Evolutionary conservation across 2,329 filamentous ascomycete species (phyloP).

Genomic region (Aspergillus sp.): DNA sequence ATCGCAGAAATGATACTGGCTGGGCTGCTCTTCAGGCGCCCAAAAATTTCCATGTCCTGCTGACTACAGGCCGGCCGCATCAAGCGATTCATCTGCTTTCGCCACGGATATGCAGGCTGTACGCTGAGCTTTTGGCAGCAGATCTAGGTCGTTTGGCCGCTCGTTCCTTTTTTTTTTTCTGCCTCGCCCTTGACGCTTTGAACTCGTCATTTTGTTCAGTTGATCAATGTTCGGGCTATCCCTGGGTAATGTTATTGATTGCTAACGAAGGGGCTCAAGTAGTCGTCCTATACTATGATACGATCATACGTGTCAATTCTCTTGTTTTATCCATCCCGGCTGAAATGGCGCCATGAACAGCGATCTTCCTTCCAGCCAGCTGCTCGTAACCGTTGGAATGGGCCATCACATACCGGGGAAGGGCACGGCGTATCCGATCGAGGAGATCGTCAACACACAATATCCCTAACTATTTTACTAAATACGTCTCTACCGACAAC

Average conservation of each 20-base stretch:
- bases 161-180: slow-evolving; percentile 1
- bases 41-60: slow-evolving; percentile 20
- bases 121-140: slow-evolving; percentile 1
- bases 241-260: background rate
- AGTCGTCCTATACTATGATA: too few relatives aligned
- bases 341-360: slow-evolving; percentile 17
- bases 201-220: background rate
- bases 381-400: slow-evolving; percentile 28
- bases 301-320: slow-evolving; percentile 15
- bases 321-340: slow-evolving; percentile 13
- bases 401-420: slow-evolving; percentile 33
- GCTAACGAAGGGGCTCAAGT: background rate
- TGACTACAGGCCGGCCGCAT: slow-evolving; percentile 25
- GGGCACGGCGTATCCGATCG: slow-evolving; percentile 26
- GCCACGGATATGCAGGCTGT: slow-evolving; percentile 24
- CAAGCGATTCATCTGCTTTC: slow-evolving; percentile 28
- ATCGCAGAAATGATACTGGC: background rate
- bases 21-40: background rate
- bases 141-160: background rate
- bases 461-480: background rate
- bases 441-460: slow-evolving; percentile 19
- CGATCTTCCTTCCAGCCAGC: slow-evolving; percentile 11
- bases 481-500: background rate
- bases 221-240: background rate
- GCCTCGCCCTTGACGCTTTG: background rate